Evolutionary conservation across 768 basidiomycete genomes (phyloP).

Genomic region (Agaricus blazei): DNA sequence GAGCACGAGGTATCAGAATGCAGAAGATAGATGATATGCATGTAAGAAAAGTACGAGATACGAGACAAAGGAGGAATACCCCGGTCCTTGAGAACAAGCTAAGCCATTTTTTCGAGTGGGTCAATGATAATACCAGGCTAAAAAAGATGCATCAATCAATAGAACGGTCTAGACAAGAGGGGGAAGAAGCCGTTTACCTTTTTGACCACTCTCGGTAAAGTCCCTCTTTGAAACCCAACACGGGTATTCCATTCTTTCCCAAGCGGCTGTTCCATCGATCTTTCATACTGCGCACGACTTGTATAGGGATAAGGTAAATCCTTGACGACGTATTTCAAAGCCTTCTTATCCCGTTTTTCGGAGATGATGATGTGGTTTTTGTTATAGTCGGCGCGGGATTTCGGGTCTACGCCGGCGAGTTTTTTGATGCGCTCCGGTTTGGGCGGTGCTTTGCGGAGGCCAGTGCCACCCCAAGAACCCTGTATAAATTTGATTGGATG

Average conservation of each 20-base stretch:
- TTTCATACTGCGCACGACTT: conserved; percentile 88
- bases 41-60: too few relatives aligned
- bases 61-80: too few relatives aligned
- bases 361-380: conserved; percentile 93
- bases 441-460: conserved; percentile 52
- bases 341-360: conserved; percentile 94
- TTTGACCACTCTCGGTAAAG: conserved; percentile 80
- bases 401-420: conserved; percentile 75
- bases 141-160: conserved; percentile 8
- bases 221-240: conserved; percentile 76
- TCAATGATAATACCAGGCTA: conserved; percentile 71
- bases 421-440: conserved; percentile 77
- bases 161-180: background rate
- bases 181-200: conserved; percentile 50
- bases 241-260: conserved; percentile 95
- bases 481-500: conserved; percentile 23
- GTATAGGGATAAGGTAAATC: conserved; percentile 96
- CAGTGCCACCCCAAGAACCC: conserved; percentile 91
- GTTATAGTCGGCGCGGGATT: conserved; percentile 74
- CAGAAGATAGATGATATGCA: too few relatives aligned
- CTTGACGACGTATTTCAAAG: conserved; percentile 80
- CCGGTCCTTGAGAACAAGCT: too few relatives aligned
- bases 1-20: too few relatives aligned
- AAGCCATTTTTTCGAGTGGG: conserved; percentile 48
- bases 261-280: conserved; percentile 72